These are phyloP conservation scores for Neoboletus subvelutipes DNA, from an alignment of 768 basidiomycete genomes.

Conservation along the genomic window DNA sequence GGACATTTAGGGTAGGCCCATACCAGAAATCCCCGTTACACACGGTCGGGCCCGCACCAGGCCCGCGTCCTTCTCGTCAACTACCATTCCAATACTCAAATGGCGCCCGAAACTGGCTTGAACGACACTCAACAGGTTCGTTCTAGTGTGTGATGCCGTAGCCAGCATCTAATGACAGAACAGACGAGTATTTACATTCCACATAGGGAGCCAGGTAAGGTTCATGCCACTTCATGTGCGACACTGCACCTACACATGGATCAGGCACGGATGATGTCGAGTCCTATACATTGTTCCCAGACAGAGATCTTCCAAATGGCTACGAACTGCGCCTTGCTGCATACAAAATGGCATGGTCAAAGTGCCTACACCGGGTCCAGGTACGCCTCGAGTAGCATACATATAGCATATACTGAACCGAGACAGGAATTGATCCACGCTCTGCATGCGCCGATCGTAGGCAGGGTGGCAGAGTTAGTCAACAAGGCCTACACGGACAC, in stretches of 20 bases:
- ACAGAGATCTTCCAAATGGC: constrained; percentile 32
- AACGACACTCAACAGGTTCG: constrained; percentile 31
- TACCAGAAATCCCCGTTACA: not conserved
- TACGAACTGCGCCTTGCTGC: constrained; percentile 46
- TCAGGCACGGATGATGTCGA: constrained; percentile 18
- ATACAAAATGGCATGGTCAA: constrained; percentile 58
- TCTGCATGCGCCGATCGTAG: constrained; percentile 50
- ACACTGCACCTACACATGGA: not conserved
- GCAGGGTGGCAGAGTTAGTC: constrained; percentile 44
- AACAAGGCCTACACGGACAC: constrained; percentile 42
- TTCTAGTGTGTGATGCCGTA: not conserved
- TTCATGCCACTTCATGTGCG: not conserved
- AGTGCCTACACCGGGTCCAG: constrained; percentile 56
- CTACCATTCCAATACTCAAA: constrained; percentile 1
- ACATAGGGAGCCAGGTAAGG: constrained; percentile 21
- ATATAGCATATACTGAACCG: not conserved
- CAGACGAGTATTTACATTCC: constrained; percentile 35
- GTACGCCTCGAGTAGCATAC: constrained; percentile 34
- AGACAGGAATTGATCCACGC: constrained; percentile 45
- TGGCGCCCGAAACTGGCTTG: constrained; percentile 17
- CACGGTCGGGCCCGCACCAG: not conserved
- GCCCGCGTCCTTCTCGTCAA: not conserved
- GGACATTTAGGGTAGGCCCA: constrained; percentile 47
- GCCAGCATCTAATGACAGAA: constrained; percentile 10
- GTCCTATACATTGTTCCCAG: constrained; percentile 29